Evolutionary conservation across 306 rosid species (phyloP).

Genomic region (Vigna mungo): DNA sequence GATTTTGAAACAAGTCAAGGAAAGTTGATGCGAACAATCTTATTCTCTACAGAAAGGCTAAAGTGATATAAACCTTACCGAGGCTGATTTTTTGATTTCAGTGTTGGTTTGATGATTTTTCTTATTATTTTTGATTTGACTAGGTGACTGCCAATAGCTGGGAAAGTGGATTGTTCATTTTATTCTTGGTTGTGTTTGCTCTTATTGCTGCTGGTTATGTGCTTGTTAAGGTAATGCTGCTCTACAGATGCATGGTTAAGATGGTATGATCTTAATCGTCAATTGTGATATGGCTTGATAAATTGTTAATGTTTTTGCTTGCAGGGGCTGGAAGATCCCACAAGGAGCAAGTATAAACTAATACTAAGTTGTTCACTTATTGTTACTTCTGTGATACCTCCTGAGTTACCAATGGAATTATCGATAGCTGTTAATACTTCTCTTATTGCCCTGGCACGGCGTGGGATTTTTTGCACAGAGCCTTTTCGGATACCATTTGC

Average conservation of each 20-base stretch:
- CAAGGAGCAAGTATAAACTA: constrained; percentile 99
- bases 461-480: constrained; percentile 96
- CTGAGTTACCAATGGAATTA: constrained; percentile 99
- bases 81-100: constrained; percentile 13
- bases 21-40: constrained; percentile 96
- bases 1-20: constrained; percentile 99
- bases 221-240: constrained; percentile 74
- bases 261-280: constrained; percentile 31
- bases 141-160: constrained; percentile 99
- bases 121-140: constrained; percentile 29
- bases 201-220: constrained; percentile 98
- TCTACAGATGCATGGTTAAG: constrained; percentile 24
- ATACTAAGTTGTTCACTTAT: constrained; percentile 95
- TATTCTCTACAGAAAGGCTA: constrained; percentile 99
- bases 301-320: constrained; percentile 40
- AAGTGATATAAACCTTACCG: constrained; percentile 39
- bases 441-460: constrained; percentile 89
- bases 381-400: constrained; percentile 98
- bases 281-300: constrained; percentile 33
- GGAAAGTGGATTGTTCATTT: constrained; percentile 98
- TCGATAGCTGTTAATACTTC: constrained; percentile 99
- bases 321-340: constrained; percentile 97
- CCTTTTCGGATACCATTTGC: constrained; percentile 99
- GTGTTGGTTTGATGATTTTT: constrained; percentile 20
- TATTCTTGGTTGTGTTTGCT: constrained; percentile 93